Evolutionary conservation across 2,329 filamentous ascomycete species (phyloP), one percentile per base, ranked within the genome.

Genomic region (Onygenales sp.): DNA sequence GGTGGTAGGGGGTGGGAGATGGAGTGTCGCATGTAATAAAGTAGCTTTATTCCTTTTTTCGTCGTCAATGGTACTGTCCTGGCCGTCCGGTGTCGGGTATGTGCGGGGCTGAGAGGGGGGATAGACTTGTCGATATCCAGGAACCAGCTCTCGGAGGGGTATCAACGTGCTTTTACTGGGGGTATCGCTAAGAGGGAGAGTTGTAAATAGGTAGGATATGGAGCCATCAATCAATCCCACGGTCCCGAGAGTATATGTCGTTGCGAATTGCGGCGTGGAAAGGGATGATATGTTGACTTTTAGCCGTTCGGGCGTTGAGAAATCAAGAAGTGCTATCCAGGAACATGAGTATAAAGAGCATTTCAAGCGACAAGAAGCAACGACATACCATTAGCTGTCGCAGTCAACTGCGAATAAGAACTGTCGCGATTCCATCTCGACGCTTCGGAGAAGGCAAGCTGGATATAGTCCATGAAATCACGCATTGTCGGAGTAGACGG

Each of bases 391-490:
- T 89, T 82, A 47, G 89, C 83, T 3, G 89, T 94, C 54, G 86
- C 84, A 62, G 90, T 95, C 64, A 96, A 77, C 59, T 85, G 83
- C 61, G 88, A 85, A 74, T 96, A 96, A 56, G 88, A 93, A 72
- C 95, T 95, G 76, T 96, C 89, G 65, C 83, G 79, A 67, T 91
- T 87, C 91, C 91, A 96, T 69, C 86, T 81, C 45, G 90, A 91
- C 54, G 87, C 85, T 68, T 87, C 80, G 70, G 89, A 88, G 74
- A 95, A 96, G 64, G 89, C 87, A 73, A 86, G 81, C 73, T 95
- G 89, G 75, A 96, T 86, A 76, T 94, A 92, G 74, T 95, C 90
- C 89, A 96, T 95, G 77, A 95, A 96, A 74, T 91, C 86, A 75
- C 93, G 84, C 91, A 96, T 96, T 63, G 67, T 76, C 60, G 31